These are phyloP conservation scores for Sporothrix humicola DNA, from an alignment of 2,329 filamentous ascomycete species.

Conservation along the genomic window DNA sequence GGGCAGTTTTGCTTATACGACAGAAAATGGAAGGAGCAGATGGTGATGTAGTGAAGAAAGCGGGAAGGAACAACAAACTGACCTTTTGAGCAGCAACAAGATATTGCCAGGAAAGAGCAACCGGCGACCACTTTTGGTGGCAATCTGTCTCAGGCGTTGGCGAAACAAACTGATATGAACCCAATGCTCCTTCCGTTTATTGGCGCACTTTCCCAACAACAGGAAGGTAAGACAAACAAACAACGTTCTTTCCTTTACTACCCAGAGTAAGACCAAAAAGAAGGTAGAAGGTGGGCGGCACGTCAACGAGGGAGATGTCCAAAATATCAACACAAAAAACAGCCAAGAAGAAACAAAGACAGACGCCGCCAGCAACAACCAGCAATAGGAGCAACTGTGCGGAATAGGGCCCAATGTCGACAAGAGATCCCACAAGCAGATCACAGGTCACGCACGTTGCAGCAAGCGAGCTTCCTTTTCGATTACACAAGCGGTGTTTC, in stretches of 20 bases:
- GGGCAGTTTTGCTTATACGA: slow-evolving; percentile 15
- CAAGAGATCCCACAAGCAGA: neutral
- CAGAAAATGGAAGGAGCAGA: slow-evolving; percentile 23
- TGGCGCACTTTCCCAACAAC: slow-evolving; percentile 14
- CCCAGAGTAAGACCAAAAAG: neutral
- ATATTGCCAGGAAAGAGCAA: slow-evolving; percentile 25
- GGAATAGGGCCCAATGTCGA: neutral
- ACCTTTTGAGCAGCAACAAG: neutral
- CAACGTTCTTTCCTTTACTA: neutral
- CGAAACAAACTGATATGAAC: neutral
- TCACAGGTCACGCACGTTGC: slow-evolving; percentile 31
- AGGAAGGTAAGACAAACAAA: slow-evolving; percentile 20
- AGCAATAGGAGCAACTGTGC: neutral
- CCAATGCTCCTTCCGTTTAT: slow-evolving; percentile 21
- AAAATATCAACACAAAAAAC: neutral
- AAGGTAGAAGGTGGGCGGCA: neutral
- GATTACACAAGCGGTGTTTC: slow-evolving; percentile 30
- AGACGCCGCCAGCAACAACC: neutral
- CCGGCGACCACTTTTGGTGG: neutral
- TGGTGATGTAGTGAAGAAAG: slow-evolving; percentile 6
- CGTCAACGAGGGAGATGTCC: neutral
- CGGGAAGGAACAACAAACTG: slow-evolving; percentile 10
- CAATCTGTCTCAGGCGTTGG: neutral
- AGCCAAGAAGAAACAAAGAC: neutral
- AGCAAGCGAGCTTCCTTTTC: slow-evolving; percentile 24